phyloP scores from a whole-genome alignment of 1,139 yeast genomes.

The Zygoascus sp. region DNA sequence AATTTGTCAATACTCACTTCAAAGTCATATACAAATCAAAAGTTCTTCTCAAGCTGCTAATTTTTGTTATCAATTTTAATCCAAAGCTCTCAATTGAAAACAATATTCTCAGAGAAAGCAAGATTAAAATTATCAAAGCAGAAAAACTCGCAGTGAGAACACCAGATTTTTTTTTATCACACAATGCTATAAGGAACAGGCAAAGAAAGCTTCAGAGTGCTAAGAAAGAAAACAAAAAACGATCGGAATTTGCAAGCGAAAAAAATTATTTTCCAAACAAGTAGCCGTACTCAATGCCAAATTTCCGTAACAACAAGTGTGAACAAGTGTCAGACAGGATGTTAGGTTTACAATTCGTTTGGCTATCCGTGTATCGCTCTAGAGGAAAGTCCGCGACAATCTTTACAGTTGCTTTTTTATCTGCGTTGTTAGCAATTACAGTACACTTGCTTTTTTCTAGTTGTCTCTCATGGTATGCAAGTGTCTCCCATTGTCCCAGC shows the following conservation, averaged over 20 bases:
- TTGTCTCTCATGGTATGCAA: not conserved
- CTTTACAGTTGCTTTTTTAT: not conserved
- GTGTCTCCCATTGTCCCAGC: constrained; percentile 2
- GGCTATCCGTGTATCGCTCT: not conserved
- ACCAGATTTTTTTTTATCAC: not conserved
- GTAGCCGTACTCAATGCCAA: too few species aligned
- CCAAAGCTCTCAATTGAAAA: not conserved
- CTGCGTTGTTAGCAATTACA: not conserved
- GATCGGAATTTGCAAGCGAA: too few species aligned
- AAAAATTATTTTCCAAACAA: too few species aligned
- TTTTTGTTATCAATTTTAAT: not conserved
- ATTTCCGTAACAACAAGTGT: too few species aligned
- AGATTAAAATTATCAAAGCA: constrained; percentile 1
- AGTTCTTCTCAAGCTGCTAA: not conserved
- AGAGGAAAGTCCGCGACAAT: not conserved
- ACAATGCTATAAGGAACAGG: not conserved
- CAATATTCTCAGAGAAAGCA: constrained; percentile 1
- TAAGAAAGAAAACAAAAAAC: not conserved
- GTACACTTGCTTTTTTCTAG: not conserved
- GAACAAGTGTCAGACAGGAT: not conserved
- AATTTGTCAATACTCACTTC: not conserved
- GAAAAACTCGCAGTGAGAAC: not conserved
- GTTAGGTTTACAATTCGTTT: too few species aligned
- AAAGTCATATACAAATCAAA: constrained; percentile 1
- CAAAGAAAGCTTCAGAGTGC: too few species aligned